Base-by-base conservation (phyloP, 768 basidiomycete genomes). In the Trametes maxima region DNA sequence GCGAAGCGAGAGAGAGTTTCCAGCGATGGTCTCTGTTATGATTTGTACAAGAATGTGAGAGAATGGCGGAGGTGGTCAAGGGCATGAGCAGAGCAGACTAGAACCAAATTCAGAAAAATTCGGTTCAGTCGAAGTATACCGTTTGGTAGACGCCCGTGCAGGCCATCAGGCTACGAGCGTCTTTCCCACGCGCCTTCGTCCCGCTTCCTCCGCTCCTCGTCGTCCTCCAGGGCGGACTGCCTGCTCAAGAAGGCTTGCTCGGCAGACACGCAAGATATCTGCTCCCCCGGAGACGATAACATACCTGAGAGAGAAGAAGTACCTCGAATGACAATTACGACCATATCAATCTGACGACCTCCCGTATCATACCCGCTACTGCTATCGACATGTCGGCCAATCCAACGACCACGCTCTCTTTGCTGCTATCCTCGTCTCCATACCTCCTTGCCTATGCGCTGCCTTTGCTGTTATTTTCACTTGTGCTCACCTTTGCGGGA, bases 401-500 rank as follows among this genome's bases (percentile, higher is more conserved):
- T 44, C 43, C 62, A n/a, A 44, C 53, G 24, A 54, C 62, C 37
- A 56, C 65, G 21, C 66, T 69, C 54, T 39, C 66, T 39, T 49
- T 73, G 25, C 74, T 87, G 25, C 72, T 88, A 7, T 73, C 80
- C 44, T 76, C 82, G 10, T 76, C 79, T 21, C 70, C 82, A 4
- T 84, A 82, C 67, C 70, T 78, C 24, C 78, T 89, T 33, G 80
- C 80, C 42, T 89, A 88, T 68, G 67, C 81, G 35, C 67, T 89
- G 25, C 87, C 87, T 52, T 75, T 90, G n/a, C 75, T 90, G 35
- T 69, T 84, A 3, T 60, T 85, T 5, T 88, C 87, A 11, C 52
- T 86, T 42, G 61, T 84, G 22, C 75, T 87, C 39, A 82, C 82
- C 7, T 86, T 88, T 68, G 76, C 85, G n/a, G 87, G 88, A n/a